These are phyloP conservation scores for Cutaneotrichosporon sp. DNA, from an alignment of 1,284 basidiomycete genomes.

Conservation along the genomic window DNA sequence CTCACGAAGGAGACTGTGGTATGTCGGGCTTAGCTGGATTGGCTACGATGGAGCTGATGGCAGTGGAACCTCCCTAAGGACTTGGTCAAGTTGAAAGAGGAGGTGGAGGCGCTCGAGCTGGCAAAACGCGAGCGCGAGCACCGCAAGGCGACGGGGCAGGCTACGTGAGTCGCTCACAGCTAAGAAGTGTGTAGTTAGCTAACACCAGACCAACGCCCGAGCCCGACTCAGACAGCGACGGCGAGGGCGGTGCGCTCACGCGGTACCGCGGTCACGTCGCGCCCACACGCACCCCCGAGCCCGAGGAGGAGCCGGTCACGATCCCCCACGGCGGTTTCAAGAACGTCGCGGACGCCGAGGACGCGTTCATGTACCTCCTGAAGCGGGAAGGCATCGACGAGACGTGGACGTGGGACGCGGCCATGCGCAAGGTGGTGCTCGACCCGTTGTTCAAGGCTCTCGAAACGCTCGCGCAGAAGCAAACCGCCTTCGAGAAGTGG, in stretches of 20 bases:
- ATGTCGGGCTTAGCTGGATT: constrained; percentile 9
- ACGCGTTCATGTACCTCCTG: constrained; percentile 87
- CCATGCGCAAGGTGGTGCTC: constrained; percentile 96
- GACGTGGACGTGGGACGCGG: constrained; percentile 96
- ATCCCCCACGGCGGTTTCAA: constrained; percentile 85
- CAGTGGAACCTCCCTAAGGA: constrained; percentile 94
- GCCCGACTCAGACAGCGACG: constrained; percentile 5
- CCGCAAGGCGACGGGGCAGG: constrained; percentile 25
- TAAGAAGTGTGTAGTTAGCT: not conserved
- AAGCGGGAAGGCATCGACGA: constrained; percentile 85
- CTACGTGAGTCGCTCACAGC: constrained; percentile 27
- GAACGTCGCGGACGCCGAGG: constrained; percentile 85
- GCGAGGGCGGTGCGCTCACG: constrained; percentile 13
- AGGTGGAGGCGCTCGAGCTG: constrained; percentile 71
- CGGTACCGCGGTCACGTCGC: constrained; percentile 9
- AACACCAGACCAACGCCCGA: constrained; percentile 17
- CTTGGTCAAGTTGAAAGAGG: constrained; percentile 72
- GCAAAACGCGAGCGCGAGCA: constrained; percentile 18
- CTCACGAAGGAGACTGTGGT: constrained; percentile 53
- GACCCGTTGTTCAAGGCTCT: constrained; percentile 96
- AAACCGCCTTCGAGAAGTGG: constrained; percentile 79
- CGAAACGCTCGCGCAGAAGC: constrained; percentile 91
- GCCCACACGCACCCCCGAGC: constrained; percentile 7
- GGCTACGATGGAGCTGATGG: constrained; percentile 1
- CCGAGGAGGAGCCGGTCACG: constrained; percentile 50